These are phyloP conservation scores for Colletotrichum zoysiae DNA, from an alignment of 2,329 filamentous ascomycete genomes.

Conservation along the genomic window DNA sequence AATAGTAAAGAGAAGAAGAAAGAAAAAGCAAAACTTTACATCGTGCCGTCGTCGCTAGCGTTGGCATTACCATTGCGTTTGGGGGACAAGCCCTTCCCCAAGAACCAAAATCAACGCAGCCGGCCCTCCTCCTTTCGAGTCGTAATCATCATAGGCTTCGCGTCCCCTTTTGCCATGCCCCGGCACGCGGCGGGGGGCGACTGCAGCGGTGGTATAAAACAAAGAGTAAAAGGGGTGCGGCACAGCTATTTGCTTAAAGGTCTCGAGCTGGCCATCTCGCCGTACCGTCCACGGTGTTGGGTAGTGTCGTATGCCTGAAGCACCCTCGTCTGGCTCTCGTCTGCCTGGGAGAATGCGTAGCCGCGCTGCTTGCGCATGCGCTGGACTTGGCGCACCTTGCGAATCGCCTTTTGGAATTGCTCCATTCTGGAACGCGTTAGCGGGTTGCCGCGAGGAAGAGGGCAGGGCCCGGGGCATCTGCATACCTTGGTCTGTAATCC, in stretches of 20 bases:
- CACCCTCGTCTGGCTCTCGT: conserved; percentile 94
- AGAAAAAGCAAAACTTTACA: conserved; percentile 38
- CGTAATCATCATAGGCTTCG: conserved; percentile 39
- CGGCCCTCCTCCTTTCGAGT: conserved; percentile 34
- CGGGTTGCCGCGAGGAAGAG: background rate
- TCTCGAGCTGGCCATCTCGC: conserved; percentile 82
- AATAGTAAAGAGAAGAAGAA: conserved; percentile 15
- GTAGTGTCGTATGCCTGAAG: conserved; percentile 99
- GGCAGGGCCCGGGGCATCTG: conserved; percentile 39
- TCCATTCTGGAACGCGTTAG: conserved; percentile 80
- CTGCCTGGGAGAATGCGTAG: conserved; percentile 97
- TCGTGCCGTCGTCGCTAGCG: conserved; percentile 41
- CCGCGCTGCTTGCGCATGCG: conserved; percentile 99
- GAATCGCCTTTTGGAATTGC: conserved; percentile 99
- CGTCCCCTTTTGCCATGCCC: background rate
- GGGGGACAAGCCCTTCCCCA: conserved; percentile 23
- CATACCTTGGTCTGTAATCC: conserved; percentile 93
- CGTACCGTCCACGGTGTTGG: conserved; percentile 88
- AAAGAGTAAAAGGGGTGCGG: background rate
- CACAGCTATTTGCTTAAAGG: conserved; percentile 42
- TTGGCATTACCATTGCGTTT: conserved; percentile 41
- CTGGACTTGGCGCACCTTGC: conserved; percentile 97
- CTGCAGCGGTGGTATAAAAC: background rate
- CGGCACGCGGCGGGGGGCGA: background rate
- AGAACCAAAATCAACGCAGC: conserved; percentile 36